Evolutionary conservation across 768 basidiomycete species (phyloP).

Genomic region (Lactarius evosmus): DNA sequence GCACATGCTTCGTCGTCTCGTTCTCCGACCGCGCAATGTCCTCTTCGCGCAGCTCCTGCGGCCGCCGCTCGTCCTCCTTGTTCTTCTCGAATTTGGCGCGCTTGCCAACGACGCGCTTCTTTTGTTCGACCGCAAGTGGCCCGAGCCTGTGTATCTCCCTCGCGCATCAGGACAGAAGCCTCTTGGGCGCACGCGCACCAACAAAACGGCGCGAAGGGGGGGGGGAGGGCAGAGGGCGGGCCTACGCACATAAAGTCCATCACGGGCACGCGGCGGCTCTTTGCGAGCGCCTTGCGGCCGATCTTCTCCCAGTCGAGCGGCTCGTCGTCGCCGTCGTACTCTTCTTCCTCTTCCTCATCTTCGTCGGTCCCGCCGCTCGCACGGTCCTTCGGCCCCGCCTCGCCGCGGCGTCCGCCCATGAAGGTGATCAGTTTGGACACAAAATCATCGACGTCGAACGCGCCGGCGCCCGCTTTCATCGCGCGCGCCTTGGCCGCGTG

Average conservation of each 20-base stretch:
- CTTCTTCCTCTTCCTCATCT: conserved; percentile 49
- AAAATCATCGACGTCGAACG: conserved; percentile 93
- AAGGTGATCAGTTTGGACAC: conserved; percentile 67
- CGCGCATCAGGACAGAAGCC: conserved; percentile 22
- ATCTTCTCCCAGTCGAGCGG: conserved; percentile 81
- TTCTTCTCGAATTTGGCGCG: conserved; percentile 70
- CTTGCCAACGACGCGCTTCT: conserved; percentile 59
- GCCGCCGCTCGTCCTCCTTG: conserved; percentile 62
- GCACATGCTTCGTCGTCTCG: conserved; percentile 87
- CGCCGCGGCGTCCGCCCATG: conserved; percentile 67
- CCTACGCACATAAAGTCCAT: conserved; percentile 83
- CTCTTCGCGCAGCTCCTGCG: conserved; percentile 78
- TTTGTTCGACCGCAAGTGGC: conserved; percentile 82
- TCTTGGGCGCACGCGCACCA: background rate
- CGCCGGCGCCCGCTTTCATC: conserved; percentile 82
- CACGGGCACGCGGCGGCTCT: conserved; percentile 73
- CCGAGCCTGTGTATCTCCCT: conserved; percentile 65
- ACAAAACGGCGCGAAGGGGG: too few relatives aligned
- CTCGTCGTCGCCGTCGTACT: conserved; percentile 36
- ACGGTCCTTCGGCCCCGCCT: conserved; percentile 32
- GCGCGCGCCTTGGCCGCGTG: conserved; percentile 86
- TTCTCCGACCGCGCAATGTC: conserved; percentile 83
- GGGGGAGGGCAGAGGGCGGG: background rate
- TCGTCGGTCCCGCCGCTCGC: conserved; percentile 47
- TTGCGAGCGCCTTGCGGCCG: conserved; percentile 78